A percentile compares a stretch with the other conserved stretches of the same genome.
Conservation (phyloP, 768 basidiomycete species). For the Kwoniella mangroviensis region DNA sequence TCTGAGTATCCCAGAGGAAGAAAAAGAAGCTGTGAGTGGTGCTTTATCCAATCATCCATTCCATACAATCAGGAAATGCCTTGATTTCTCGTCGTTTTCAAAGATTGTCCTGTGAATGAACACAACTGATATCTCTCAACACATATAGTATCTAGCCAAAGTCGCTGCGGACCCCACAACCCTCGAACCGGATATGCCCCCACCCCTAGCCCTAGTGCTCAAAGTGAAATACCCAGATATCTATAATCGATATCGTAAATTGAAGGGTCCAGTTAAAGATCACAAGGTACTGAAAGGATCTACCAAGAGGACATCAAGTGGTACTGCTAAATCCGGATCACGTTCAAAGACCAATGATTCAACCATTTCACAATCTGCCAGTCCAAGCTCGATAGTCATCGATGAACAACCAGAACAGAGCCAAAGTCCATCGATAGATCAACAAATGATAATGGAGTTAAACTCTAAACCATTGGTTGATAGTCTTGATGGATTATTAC, state of each 20-base stretch:
- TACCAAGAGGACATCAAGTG: conserved; percentile 18
- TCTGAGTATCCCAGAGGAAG: conserved; percentile 41
- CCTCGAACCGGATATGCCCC: conserved; percentile 36
- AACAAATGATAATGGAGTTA: not conserved
- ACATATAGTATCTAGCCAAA: conserved; percentile 26
- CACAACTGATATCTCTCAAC: not conserved
- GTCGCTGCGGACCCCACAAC: conserved; percentile 28
- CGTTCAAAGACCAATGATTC: not conserved
- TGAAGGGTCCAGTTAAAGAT: conserved; percentile 46
- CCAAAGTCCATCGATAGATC: not conserved
- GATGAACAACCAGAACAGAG: not conserved
- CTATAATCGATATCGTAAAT: conserved; percentile 52
- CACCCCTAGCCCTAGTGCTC: conserved; percentile 35
- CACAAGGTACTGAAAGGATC: conserved; percentile 17
- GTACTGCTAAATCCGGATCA: conserved; percentile 15
- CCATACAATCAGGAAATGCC: not conserved
- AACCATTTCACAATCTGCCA: not conserved
- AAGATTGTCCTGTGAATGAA: not conserved
- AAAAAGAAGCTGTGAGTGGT: conserved; percentile 39
- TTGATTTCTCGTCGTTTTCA: not conserved
- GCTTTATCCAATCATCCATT: not conserved
- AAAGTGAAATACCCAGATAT: conserved; percentile 53
- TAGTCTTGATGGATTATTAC: too few species aligned
- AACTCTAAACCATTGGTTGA: not conserved
- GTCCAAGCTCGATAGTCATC: not conserved